phyloP scores from a whole-genome alignment of 2,329 filamentous ascomycete species.

The Colletotrichum acutatum region DNA sequence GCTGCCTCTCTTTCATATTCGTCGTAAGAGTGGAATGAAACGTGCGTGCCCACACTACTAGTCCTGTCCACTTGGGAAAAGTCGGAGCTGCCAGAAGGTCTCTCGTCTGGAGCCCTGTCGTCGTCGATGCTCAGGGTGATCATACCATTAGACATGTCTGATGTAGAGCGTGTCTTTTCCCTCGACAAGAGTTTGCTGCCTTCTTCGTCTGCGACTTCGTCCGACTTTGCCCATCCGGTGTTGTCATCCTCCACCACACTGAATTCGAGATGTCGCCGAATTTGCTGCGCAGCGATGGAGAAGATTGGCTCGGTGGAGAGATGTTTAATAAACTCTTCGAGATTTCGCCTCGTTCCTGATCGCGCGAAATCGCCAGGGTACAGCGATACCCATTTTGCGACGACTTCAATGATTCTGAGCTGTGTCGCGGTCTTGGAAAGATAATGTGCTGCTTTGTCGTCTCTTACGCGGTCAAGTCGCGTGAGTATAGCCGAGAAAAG shows the following conservation, averaged over 20 bases:
- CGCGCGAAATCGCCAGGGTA: conserved; percentile 96
- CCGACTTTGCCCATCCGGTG: conserved; percentile 88
- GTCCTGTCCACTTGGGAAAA: conserved; percentile 53
- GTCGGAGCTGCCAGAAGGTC: conserved; percentile 60
- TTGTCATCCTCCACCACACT: conserved; percentile 88
- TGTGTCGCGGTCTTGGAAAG: conserved; percentile 84
- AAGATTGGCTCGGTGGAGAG: conserved; percentile 85
- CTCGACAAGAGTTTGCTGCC: conserved; percentile 49
- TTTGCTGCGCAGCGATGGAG: conserved; percentile 85
- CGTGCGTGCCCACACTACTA: conserved; percentile 53
- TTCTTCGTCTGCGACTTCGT: conserved; percentile 60
- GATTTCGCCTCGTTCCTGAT: conserved; percentile 74
- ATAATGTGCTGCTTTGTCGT: conserved; percentile 73
- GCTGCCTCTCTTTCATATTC: conserved; percentile 84
- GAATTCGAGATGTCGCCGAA: conserved; percentile 79
- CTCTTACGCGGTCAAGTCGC: conserved; percentile 77
- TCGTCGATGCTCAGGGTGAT: conserved; percentile 61
- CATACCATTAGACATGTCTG: conserved; percentile 57
- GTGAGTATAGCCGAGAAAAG: conserved; percentile 83
- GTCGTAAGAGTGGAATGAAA: conserved; percentile 75
- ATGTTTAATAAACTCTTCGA: conserved; percentile 80
- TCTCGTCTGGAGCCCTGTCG: conserved; percentile 50
- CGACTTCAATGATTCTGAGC: conserved; percentile 82
- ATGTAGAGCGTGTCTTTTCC: conserved; percentile 35
- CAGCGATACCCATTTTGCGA: conserved; percentile 88